Conservation (phyloP, 2,329 filamentous ascomycete species). For the Chaetomium globosum region DNA sequence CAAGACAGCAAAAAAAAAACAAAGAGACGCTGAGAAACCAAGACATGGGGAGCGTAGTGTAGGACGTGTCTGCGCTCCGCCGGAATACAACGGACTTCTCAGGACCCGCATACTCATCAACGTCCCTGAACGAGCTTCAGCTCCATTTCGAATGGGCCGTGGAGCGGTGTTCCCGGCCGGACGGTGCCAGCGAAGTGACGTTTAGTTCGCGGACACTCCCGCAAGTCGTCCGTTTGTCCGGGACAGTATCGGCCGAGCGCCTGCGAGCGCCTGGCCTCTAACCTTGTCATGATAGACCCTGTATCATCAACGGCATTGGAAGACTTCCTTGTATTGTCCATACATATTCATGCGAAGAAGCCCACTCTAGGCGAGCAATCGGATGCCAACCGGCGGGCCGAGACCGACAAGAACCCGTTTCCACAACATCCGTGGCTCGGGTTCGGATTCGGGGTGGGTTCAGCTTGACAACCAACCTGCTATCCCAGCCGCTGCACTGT, state of each 20-base stretch:
- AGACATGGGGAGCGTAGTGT: not conserved
- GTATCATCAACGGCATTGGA: not conserved
- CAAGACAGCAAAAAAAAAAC: not conserved
- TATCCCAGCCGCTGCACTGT: not conserved
- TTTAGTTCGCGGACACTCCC: conserved; percentile 22
- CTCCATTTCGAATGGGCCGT: not conserved
- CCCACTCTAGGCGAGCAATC: conserved; percentile 11
- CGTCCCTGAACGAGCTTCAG: not conserved
- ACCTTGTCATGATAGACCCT: not conserved
- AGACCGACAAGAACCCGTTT: not conserved
- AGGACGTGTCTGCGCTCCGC: not conserved
- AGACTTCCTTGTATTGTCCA: not conserved
- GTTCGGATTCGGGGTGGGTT: not conserved
- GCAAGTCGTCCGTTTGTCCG: conserved; percentile 6
- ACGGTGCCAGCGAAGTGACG: conserved; percentile 16
- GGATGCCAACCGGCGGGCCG: conserved; percentile 2
- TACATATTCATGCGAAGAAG: conserved; percentile 1
- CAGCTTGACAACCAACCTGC: not conserved
- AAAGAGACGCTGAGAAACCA: not conserved
- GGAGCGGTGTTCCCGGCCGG: conserved; percentile 7
- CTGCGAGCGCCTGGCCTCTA: no score
- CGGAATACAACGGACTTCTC: not conserved
- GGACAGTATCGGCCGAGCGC: conserved; percentile 1
- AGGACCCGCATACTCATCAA: not conserved
- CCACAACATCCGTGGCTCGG: not conserved